phyloP scores from a whole-genome alignment of 495 filamentous ascomycete genomes.

The Xylona heveae region DNA sequence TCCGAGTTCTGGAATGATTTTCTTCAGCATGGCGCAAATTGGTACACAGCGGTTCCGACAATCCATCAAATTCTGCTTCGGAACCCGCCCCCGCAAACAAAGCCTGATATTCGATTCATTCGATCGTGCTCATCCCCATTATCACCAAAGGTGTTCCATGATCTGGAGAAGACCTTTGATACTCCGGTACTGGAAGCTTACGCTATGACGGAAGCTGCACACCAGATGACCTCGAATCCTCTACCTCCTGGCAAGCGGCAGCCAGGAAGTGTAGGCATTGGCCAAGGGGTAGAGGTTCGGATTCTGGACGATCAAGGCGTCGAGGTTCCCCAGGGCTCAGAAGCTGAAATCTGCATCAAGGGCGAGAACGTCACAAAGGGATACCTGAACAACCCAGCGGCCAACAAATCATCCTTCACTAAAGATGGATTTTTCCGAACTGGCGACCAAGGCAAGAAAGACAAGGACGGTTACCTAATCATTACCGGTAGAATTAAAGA shows the following conservation, averaged over 20 bases:
- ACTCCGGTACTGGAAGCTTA: slow-evolving; percentile 76
- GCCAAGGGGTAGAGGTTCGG: slow-evolving; percentile 59
- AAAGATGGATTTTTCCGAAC: slow-evolving; percentile 58
- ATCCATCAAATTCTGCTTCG: slow-evolving; percentile 78
- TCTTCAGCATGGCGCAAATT: slow-evolving; percentile 45
- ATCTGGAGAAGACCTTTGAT: slow-evolving; percentile 45
- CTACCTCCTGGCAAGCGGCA: slow-evolving; percentile 48
- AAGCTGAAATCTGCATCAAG: slow-evolving; percentile 61
- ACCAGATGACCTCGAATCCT: slow-evolving; percentile 79
- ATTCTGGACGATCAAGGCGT: slow-evolving; percentile 47
- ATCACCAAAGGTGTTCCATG: slow-evolving; percentile 53
- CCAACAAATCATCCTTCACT: slow-evolving; percentile 49
- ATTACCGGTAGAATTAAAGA: slow-evolving; percentile 22
- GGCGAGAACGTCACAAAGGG: slow-evolving; percentile 67
- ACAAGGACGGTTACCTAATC: slow-evolving; percentile 24
- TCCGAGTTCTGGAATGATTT: slow-evolving; percentile 66
- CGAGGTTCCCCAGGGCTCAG: slow-evolving; percentile 35
- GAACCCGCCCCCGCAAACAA: slow-evolving; percentile 35
- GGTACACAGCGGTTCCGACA: slow-evolving; percentile 77
- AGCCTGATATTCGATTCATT: slow-evolving; percentile 64
- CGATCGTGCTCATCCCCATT: slow-evolving; percentile 68
- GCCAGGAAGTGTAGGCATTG: slow-evolving; percentile 60
- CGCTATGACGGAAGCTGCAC: slow-evolving; percentile 79
- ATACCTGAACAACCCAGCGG: slow-evolving; percentile 60
- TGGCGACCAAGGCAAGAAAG: slow-evolving; percentile 60